Evolutionary conservation across 495 filamentous ascomycete genomes (phyloP), one percentile per base, ranked within the genome.

Genomic region (Cladorrhinum samala): DNA sequence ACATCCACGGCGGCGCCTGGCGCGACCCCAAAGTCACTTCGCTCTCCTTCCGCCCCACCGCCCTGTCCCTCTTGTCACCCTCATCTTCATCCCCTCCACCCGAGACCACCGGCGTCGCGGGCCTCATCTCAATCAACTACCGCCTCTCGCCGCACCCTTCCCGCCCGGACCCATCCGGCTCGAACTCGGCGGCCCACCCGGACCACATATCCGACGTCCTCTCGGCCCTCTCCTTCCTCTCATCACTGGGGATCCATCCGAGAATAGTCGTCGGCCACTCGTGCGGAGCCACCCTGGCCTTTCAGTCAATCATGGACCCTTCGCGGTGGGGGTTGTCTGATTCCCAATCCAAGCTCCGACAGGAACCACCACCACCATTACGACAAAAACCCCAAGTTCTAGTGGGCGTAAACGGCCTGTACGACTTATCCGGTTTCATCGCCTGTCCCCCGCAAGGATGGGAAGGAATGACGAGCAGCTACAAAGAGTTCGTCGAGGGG

Each of bases 1-100:
- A 82, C 71, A 84, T 95, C 66, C 91, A 95, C 71, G 89, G 91
- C 59, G 91, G 91, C 61, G 91, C 86, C 61, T 96, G 88, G 87
- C 81, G 87, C 52, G 90, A 95, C 62, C 89, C 89, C 42, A 66
- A 64, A 43, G 67, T 83, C 48, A 68, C 79, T 16, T 54, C 70
- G 6, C 50, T 68, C 23, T 81, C 85, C 54, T 62, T 67, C 48
- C 23, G 45, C 23, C 9, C 56, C 2, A 42, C 63, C 18, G 63
- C 58, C 21, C 4, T 16, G 16, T 23, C 47, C 27, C 48, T 63
- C 36, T 54, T 68, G 14, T 49, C 19, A 6, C 16, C 8, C 14
- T 16, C 39, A 19, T 23, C 36, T 14, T 18, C 37, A 23, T 14
- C n/a, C 16, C 7, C 39, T 13, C 36, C 2, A 33, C 23, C 39